Conservation (phyloP, 169 alveolate species). For the Babesia sp. region DNA sequence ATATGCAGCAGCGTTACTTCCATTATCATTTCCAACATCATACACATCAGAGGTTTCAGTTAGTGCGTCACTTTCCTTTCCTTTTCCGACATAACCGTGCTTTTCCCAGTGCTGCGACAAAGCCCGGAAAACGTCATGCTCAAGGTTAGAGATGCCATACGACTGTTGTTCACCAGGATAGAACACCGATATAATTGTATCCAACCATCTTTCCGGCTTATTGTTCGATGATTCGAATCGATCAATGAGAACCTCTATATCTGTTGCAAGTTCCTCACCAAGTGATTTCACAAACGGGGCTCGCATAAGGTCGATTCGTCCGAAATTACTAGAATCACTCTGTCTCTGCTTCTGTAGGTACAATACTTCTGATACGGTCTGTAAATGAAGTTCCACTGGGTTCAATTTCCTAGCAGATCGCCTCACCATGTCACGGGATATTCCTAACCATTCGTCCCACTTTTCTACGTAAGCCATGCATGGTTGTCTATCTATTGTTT, state of each 20-base stretch:
- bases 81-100: neutral
- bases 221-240: neutral
- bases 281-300: conserved; percentile 31
- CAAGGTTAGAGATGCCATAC: conserved; percentile 8
- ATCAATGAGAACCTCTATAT: conserved; percentile 32
- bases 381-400: conserved; percentile 61
- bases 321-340: neutral
- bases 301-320: conserved; percentile 11
- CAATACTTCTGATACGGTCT: conserved; percentile 40
- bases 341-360: conserved; percentile 21
- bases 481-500: conserved; percentile 8
- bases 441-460: conserved; percentile 18
- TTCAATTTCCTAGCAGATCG: conserved; percentile 22
- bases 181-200: neutral
- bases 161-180: neutral
- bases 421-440: conserved; percentile 8
- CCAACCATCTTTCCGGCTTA: neutral
- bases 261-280: conserved; percentile 48
- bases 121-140: conserved; percentile 22
- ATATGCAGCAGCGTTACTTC: conserved; percentile 26
- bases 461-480: conserved; percentile 13
- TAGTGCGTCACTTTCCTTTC: neutral
- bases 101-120: conserved; percentile 42
- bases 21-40: conserved; percentile 1
- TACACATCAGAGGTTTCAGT: conserved; percentile 8